Evolutionary conservation across 768 basidiomycete species (phyloP).

Genomic region (Naganishia vishniacii): DNA sequence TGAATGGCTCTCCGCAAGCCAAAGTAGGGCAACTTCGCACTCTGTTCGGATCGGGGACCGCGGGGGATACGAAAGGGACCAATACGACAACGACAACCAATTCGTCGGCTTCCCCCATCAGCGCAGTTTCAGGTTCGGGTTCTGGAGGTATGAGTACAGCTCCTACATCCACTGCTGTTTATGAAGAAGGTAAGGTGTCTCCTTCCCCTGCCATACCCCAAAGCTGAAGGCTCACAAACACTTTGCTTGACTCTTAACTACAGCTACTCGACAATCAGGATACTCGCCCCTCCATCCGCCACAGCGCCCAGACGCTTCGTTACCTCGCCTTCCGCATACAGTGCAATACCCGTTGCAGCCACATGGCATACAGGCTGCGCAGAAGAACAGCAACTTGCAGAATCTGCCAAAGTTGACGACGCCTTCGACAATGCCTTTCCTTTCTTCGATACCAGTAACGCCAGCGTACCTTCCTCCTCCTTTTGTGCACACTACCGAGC

Average conservation of each 20-base stretch:
- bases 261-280: slow-evolving; percentile 1
- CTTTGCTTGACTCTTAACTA: too few relatives aligned
- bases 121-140: slow-evolving; percentile 5
- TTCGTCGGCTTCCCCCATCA: neutral
- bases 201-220: neutral
- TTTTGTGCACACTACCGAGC: neutral
- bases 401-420: slow-evolving; percentile 9
- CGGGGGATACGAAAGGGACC: neutral
- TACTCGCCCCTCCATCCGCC: neutral
- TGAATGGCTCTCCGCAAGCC: too few relatives aligned
- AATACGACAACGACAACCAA: neutral
- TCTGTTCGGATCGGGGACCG: too few relatives aligned
- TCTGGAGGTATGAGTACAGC: slow-evolving; percentile 4
- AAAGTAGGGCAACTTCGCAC: too few relatives aligned
- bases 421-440: neutral
- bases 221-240: too few relatives aligned
- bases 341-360: neutral
- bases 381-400: neutral
- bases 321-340: neutral
- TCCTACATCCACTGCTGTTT: neutral
- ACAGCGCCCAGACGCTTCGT: neutral
- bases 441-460: neutral
- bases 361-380: neutral
- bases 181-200: slow-evolving; percentile 1
- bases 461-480: neutral